Evolutionary conservation across 23 red algal genomes (phyloP).

Genomic region (Gracilaria caudata): DNA sequence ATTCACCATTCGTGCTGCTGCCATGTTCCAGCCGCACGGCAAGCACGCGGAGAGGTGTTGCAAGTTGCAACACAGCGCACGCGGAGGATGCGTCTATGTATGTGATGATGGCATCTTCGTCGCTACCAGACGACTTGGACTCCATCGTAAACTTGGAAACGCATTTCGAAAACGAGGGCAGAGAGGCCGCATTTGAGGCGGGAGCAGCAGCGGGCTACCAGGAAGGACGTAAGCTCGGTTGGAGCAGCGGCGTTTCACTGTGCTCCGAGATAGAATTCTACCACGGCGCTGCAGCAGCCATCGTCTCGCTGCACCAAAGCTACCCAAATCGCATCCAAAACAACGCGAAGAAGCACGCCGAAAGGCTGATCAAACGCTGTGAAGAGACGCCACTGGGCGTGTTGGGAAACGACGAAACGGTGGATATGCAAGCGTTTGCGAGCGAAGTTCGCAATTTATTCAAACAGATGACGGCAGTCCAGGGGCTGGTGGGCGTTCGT

Average conservation of each 20-base stretch:
- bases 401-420: slow-evolving; percentile 19
- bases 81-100: neutral
- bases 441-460: slow-evolving; percentile 14
- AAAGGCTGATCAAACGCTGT: neutral
- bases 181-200: neutral
- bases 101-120: neutral
- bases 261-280: slow-evolving; percentile 53
- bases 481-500: slow-evolving; percentile 20
- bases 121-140: slow-evolving; percentile 32
- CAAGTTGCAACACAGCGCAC: neutral
- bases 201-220: neutral
- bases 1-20: too few relatives aligned
- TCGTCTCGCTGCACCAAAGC: slow-evolving; percentile 10
- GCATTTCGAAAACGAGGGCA: slow-evolving; percentile 31
- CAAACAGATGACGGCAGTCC: slow-evolving; percentile 21
- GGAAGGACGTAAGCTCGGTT: slow-evolving; percentile 24
- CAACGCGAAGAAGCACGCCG: slow-evolving; percentile 1
- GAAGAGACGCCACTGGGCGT: neutral
- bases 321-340: neutral
- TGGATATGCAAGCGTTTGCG: slow-evolving; percentile 32
- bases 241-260: slow-evolving; percentile 5
- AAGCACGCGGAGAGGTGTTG: neutral
- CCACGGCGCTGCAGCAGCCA: slow-evolving; percentile 36
- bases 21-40: too few relatives aligned
- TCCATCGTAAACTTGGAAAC: slow-evolving; percentile 21